Conservation (phyloP, 129 eudicot species). For the Silybum marianum region DNA sequence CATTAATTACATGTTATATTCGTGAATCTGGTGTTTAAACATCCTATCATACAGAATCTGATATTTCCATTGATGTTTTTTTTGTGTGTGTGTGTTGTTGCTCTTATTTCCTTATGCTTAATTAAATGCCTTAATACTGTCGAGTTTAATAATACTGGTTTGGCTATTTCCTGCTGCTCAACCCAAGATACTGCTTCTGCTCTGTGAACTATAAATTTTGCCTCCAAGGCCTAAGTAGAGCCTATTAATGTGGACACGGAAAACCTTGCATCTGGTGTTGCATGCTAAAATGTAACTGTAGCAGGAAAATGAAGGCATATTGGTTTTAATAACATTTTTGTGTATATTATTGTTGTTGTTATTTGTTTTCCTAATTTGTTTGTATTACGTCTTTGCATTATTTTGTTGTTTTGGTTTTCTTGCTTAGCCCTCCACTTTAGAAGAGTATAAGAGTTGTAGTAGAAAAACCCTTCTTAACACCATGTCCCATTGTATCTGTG, state of each 20-base stretch:
- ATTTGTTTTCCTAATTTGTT: neutral
- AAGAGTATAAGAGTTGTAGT: neutral
- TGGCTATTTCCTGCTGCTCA: slow-evolving; percentile 5
- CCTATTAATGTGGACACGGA: neutral
- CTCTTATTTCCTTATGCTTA: neutral
- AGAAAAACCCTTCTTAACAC: neutral
- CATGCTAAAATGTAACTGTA: neutral
- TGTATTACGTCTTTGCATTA: neutral
- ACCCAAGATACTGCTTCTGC: neutral
- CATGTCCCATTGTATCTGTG: neutral
- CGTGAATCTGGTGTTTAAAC: neutral
- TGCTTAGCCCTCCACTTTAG: neutral
- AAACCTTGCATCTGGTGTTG: neutral
- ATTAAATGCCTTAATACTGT: neutral
- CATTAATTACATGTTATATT: neutral
- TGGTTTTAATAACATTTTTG: neutral
- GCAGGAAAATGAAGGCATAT: neutral
- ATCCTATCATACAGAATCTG: neutral
- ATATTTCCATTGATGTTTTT: neutral
- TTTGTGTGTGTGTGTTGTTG: neutral
- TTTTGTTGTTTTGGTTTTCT: neutral
- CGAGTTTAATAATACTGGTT: neutral
- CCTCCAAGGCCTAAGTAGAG: slow-evolving; percentile 16
- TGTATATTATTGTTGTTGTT: neutral
- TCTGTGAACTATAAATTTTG: neutral